Base-by-base conservation (phyloP, 148 eudicot species). In the Talinum fruticosum region DNA sequence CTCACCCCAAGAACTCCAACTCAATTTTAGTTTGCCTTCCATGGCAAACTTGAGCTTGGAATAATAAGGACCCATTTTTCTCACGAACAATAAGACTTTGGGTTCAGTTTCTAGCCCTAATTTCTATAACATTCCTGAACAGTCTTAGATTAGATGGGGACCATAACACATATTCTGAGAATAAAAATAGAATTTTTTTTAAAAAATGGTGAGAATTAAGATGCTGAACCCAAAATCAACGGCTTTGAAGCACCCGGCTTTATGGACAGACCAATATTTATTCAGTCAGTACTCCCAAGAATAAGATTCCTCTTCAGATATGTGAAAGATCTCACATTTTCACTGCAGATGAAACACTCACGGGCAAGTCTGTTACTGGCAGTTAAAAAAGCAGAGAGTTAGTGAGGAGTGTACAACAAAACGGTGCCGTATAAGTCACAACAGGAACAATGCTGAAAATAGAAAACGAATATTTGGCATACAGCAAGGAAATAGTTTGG, bases 401-500 rank as follows among this genome's bases (percentile, higher is more conserved):
- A 44, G 35, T 29, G 32, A n/a, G 8, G 24, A 13, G 47, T 8
- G 47, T 41, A 41, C 47, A 41, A 41, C 12, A 41, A 41, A 41
- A 41, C 47, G 47, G 12, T 41, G 47, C 12, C 47, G 47, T 41
- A 41, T 41, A 0, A 41, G 47, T 41, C 47, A 41, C 4, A 64
- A 23, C 5, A 29, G 53, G 19, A n/a, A 18, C n/a, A 6, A 10
- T 33, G 53, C 73, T 70, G 37, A 38, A 78, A 71, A 71, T 24
- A 71, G 45, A 78, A 72, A 72, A 62, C 44, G 71, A 61, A 78
- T 45, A 72, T 44, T 78, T 74, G 29, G 77, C 54, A 59, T 73
- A 79, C 77, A 49, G 23, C 29, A 37, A 62, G 15, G 13, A 75
- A 75, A 59, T 75, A 72, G 75, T 30, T 51, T n/a, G n/a, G 5